Percentiles rank a stretch among this genome's conserved stretches.
Conservation (phyloP, 2,329 filamentous ascomycete genomes). For the Nothomitra cinnamomea region DNA sequence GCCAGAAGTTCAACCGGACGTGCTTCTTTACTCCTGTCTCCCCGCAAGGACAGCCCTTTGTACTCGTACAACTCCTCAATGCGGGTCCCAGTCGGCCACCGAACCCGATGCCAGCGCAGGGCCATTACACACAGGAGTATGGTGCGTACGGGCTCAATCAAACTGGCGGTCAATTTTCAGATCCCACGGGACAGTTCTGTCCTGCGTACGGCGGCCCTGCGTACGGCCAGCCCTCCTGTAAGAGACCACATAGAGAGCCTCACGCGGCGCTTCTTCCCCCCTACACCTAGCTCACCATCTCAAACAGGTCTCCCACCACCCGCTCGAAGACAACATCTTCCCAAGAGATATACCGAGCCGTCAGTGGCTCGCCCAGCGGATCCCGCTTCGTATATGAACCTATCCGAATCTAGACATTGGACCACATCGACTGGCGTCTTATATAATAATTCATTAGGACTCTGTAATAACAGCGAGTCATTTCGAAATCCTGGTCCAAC, state of each 20-base stretch:
- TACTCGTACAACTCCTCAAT: constrained; percentile 52
- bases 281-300: constrained; percentile 13
- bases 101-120: constrained; percentile 19
- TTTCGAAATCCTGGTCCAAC: no score
- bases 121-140: not conserved
- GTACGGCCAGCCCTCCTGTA: constrained; percentile 15
- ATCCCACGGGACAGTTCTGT: constrained; percentile 7
- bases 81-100: constrained; percentile 34
- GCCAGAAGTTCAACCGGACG: constrained; percentile 56
- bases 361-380: not conserved
- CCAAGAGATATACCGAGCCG: constrained; percentile 3
- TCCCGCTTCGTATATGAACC: constrained; percentile 5
- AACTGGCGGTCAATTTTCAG: constrained; percentile 6
- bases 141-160: not conserved
- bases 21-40: constrained; percentile 64
- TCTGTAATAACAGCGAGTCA: no score
- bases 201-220: constrained; percentile 12
- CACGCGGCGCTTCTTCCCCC: constrained; percentile 20
- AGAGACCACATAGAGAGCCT: constrained; percentile 18
- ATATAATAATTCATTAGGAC: no score
- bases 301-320: constrained; percentile 4
- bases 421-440: no score
- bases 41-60: constrained; percentile 57
- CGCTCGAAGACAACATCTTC: constrained; percentile 2
- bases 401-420: no score